Evolutionary conservation across 106 monocot genomes (phyloP).

Genomic region (Amphibolis antarctica): DNA sequence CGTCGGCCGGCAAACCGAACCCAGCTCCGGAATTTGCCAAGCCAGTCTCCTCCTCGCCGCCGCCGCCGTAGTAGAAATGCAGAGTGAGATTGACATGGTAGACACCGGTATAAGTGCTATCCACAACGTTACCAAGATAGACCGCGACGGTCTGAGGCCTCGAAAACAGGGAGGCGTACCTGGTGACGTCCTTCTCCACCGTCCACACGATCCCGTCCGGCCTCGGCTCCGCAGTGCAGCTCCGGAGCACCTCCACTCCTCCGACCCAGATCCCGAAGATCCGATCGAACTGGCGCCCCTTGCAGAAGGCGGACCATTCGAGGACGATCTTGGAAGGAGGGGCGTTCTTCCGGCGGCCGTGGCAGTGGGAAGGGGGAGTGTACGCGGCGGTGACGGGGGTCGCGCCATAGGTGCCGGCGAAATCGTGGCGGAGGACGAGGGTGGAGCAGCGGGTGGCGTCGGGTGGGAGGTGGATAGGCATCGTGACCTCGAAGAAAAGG

Average conservation of each 20-base stretch:
- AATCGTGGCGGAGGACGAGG: slow-evolving; percentile 45
- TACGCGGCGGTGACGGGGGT: slow-evolving; percentile 40
- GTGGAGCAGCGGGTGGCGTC: slow-evolving; percentile 28
- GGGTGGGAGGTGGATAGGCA: slow-evolving; percentile 28
- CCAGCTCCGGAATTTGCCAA: slow-evolving; percentile 2
- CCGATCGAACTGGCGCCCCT: slow-evolving; percentile 84
- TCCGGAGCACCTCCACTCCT: slow-evolving; percentile 79
- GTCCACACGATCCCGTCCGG: slow-evolving; percentile 53
- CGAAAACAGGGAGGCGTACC: slow-evolving; percentile 38
- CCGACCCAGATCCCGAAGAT: slow-evolving; percentile 85
- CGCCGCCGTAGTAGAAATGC: slow-evolving; percentile 26
- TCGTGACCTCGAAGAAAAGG: slow-evolving; percentile 53
- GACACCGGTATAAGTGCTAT: slow-evolving; percentile 45
- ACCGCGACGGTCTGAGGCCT: slow-evolving; percentile 37
- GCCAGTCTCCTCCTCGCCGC: neutral
- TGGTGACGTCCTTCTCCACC: slow-evolving; percentile 44
- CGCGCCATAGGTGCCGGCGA: slow-evolving; percentile 36
- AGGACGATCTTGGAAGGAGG: slow-evolving; percentile 45
- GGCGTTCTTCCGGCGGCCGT: neutral
- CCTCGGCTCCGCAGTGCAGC: slow-evolving; percentile 95
- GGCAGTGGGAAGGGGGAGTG: slow-evolving; percentile 32
- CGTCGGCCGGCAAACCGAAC: slow-evolving; percentile 41
- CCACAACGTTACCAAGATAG: slow-evolving; percentile 54
- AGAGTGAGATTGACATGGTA: slow-evolving; percentile 62
- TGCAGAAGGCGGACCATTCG: slow-evolving; percentile 59